phyloP scores from a whole-genome alignment of 2,329 filamentous ascomycete genomes.

The Fonsecaea pugnacius region DNA sequence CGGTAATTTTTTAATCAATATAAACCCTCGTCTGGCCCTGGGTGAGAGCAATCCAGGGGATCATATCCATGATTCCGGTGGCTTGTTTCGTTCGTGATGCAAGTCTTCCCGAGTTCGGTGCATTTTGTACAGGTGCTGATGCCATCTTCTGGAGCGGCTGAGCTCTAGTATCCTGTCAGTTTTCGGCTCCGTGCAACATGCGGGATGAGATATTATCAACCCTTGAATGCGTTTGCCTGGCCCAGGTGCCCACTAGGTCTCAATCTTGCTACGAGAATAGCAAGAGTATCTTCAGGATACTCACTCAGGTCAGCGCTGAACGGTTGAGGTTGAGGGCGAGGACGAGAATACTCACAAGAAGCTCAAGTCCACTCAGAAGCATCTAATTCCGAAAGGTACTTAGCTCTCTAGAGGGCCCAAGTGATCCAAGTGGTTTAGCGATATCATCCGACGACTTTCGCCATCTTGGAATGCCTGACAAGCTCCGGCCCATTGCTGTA shows the following conservation, averaged over 20 bases:
- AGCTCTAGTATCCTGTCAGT: slow-evolving; percentile 9
- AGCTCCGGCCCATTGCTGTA: slow-evolving; percentile 11
- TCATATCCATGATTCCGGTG: too few species aligned
- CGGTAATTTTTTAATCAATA: neutral
- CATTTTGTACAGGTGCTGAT: slow-evolving; percentile 14
- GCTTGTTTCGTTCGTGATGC: slow-evolving; percentile 1
- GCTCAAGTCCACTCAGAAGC: slow-evolving; percentile 10
- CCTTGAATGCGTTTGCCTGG: slow-evolving; percentile 9
- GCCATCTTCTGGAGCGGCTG: slow-evolving; percentile 13
- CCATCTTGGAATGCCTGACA: slow-evolving; percentile 10
- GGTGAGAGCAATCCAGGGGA: too few species aligned
- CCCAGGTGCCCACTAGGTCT: slow-evolving; percentile 11
- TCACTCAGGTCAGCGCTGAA: slow-evolving; percentile 13
- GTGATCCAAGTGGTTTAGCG: slow-evolving; percentile 8
- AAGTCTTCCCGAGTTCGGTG: slow-evolving; percentile 12
- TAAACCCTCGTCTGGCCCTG: neutral
- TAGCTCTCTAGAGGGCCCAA: too few species aligned
- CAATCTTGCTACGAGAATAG: slow-evolving; percentile 15
- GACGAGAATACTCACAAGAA: slow-evolving; percentile 15
- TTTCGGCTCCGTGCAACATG: slow-evolving; percentile 10
- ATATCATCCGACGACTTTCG: slow-evolving; percentile 17
- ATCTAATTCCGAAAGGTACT: slow-evolving; percentile 13
- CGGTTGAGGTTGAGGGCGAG: slow-evolving; percentile 6
- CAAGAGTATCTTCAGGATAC: slow-evolving; percentile 13
- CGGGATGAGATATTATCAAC: slow-evolving; percentile 15